phyloP scores from a whole-genome alignment of 2,329 filamentous ascomycete species.

The Venturia pyrina region DNA sequence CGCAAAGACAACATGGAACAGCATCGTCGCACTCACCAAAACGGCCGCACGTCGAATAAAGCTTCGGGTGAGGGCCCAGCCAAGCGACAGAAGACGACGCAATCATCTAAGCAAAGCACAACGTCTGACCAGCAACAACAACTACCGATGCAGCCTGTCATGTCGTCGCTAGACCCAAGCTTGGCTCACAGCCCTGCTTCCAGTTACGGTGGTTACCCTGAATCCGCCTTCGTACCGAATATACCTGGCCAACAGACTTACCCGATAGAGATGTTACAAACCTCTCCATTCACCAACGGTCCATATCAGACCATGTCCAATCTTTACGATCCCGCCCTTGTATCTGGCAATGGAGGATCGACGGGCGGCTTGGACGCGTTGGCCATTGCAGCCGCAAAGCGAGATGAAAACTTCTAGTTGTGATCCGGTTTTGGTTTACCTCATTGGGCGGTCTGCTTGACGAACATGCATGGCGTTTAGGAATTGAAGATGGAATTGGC shows the following conservation, averaged over 20 bases:
- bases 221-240: not conserved
- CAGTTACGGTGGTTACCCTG: slow-evolving; percentile 8
- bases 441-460: not conserved
- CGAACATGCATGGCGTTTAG: slow-evolving; percentile 1
- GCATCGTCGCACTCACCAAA: slow-evolving; percentile 65
- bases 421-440: not conserved
- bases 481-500: not conserved
- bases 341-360: not conserved
- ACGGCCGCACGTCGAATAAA: slow-evolving; percentile 33
- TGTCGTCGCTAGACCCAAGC: slow-evolving; percentile 8
- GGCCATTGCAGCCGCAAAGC: slow-evolving; percentile 12
- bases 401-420: slow-evolving; percentile 8
- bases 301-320: not conserved
- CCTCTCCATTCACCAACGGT: not conserved
- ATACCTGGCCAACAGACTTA: slow-evolving; percentile 8
- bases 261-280: not conserved
- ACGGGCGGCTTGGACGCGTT: slow-evolving; percentile 11
- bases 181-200: slow-evolving; percentile 12
- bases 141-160: not conserved
- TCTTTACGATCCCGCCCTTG: slow-evolving; percentile 10
- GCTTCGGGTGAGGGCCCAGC: slow-evolving; percentile 14
- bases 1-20: slow-evolving; percentile 84
- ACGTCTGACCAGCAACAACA: not conserved
- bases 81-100: slow-evolving; percentile 3
- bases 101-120: not conserved